phyloP scores from a whole-genome alignment of 2,329 filamentous ascomycete species.

The Chaetomiaceae sp. region DNA sequence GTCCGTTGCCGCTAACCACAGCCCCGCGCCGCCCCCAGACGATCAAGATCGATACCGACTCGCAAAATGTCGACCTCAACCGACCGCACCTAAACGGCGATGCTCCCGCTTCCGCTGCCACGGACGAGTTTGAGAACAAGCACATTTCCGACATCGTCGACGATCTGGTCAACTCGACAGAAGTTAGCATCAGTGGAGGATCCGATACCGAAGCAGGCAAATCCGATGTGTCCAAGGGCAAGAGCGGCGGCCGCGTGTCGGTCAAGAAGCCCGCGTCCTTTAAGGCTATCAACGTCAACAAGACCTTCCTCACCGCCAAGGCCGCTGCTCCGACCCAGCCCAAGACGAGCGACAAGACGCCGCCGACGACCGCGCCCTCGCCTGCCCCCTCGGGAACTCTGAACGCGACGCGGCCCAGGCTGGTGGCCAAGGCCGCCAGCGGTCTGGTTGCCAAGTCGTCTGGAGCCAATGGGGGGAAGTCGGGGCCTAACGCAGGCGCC shows the following conservation, averaged over 20 bases:
- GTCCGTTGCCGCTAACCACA: conserved; percentile 27
- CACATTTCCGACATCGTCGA: conserved; percentile 53
- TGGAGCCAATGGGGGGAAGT: conserved; percentile 52
- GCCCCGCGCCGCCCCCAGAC: conserved; percentile 26
- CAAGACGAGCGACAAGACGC: conserved; percentile 49
- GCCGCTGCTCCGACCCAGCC: conserved; percentile 41
- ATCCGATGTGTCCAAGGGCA: conserved; percentile 48
- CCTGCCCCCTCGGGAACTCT: conserved; percentile 42
- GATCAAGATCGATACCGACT: conserved; percentile 35
- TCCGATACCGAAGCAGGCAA: conserved; percentile 72
- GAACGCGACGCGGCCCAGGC: conserved; percentile 56
- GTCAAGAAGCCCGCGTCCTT: conserved; percentile 73
- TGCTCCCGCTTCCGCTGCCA: conserved; percentile 29
- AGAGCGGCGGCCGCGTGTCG: conserved; percentile 52
- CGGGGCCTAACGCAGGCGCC: conserved; percentile 64
- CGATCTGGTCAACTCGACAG: conserved; percentile 55
- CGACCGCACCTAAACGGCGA: conserved; percentile 46
- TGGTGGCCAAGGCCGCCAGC: conserved; percentile 70
- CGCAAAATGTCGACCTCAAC: conserved; percentile 45
- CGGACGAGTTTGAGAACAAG: conserved; percentile 53
- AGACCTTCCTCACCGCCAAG: conserved; percentile 76
- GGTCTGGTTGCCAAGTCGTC: conserved; percentile 44
- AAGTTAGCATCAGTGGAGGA: conserved; percentile 66
- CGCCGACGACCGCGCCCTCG: conserved; percentile 38
- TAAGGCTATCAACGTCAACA: conserved; percentile 82